phyloP scores from a whole-genome alignment of 2,329 filamentous ascomycete species.

The Grosmannia serpens region DNA sequence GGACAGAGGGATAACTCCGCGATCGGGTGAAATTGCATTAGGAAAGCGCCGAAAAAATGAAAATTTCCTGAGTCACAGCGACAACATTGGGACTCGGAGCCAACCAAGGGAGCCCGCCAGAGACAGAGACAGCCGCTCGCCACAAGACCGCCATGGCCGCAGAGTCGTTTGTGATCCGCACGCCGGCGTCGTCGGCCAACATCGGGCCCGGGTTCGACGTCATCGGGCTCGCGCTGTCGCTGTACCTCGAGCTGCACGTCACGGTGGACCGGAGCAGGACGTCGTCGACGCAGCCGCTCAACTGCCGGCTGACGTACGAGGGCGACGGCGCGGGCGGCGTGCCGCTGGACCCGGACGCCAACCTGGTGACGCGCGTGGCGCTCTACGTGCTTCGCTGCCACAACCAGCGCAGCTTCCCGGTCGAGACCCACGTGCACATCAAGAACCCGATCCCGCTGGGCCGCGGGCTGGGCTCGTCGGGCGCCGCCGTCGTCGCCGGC shows the following conservation, averaged over 20 bases:
- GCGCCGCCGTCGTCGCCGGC: conserved; percentile 88
- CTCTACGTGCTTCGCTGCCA: conserved; percentile 93
- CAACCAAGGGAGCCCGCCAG: no score
- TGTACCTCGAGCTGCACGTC: conserved; percentile 84
- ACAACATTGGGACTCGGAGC: no score
- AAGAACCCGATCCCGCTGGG: conserved; percentile 91
- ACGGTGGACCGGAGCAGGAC: conserved; percentile 52
- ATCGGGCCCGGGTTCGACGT: conserved; percentile 97
- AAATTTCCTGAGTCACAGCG: not conserved
- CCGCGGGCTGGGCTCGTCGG: conserved; percentile 86
- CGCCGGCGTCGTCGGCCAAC: conserved; percentile 92
- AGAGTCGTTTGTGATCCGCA: conserved; percentile 60
- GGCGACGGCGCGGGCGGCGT: conserved; percentile 65
- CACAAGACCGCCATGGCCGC: conserved; percentile 8
- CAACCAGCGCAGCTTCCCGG: conserved; percentile 71
- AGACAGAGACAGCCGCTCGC: not conserved
- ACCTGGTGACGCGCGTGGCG: conserved; percentile 88
- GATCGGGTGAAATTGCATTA: not conserved
- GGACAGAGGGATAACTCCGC: not conserved
- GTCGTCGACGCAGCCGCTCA: conserved; percentile 51
- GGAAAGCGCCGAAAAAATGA: not conserved
- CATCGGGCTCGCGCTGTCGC: conserved; percentile 84
- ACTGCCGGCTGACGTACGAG: conserved; percentile 87
- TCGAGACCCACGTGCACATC: conserved; percentile 84
- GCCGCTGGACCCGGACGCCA: conserved; percentile 70